A percentile compares a stretch with the other conserved stretches of the same genome.
Evolutionary conservation across 2,329 filamentous ascomycete species (phyloP).

Genomic region (Penicillium sp.): DNA sequence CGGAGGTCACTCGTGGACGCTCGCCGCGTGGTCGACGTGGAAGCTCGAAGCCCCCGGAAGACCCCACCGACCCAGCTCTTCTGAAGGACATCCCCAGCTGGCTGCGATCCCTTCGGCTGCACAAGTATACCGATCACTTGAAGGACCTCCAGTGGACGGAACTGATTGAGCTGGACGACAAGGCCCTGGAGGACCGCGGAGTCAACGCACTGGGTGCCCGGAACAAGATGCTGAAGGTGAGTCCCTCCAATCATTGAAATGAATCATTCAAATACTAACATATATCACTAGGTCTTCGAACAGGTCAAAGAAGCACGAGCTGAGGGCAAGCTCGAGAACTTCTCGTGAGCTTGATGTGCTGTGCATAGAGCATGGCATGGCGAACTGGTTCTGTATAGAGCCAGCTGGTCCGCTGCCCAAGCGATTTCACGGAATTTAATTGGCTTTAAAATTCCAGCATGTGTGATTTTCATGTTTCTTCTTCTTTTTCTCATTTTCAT

Average conservation of each 20-base stretch:
- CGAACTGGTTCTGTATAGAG: background rate
- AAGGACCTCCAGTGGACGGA: conserved; percentile 98
- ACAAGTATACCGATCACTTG: conserved; percentile 98
- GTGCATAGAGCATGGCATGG: conserved; percentile 12
- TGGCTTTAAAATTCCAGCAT: conserved; percentile 9
- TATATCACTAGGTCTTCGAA: conserved; percentile 68
- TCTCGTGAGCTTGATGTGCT: conserved; percentile 22
- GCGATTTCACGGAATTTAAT: conserved; percentile 17
- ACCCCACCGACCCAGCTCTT: conserved; percentile 84
- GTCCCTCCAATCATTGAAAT: conserved; percentile 16
- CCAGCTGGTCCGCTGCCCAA: conserved; percentile 9
- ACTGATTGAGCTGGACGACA: conserved; percentile 84
- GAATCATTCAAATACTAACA: background rate
- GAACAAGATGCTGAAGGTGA: conserved; percentile 94
- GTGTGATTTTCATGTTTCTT: conserved; percentile 11
- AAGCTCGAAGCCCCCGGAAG: conserved; percentile 95
- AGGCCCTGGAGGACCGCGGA: conserved; percentile 83
- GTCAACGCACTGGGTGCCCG: conserved; percentile 92
- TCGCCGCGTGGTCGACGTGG: conserved; percentile 88
- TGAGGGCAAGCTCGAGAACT: conserved; percentile 60
- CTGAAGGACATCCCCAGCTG: conserved; percentile 94
- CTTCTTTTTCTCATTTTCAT: conserved; percentile 6
- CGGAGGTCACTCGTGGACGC: conserved; percentile 81
- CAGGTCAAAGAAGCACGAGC: conserved; percentile 80
- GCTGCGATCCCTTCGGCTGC: conserved; percentile 87